Conservation (phyloP, 805 yeast genomes). For the Isabelozyma heimii region DNA sequence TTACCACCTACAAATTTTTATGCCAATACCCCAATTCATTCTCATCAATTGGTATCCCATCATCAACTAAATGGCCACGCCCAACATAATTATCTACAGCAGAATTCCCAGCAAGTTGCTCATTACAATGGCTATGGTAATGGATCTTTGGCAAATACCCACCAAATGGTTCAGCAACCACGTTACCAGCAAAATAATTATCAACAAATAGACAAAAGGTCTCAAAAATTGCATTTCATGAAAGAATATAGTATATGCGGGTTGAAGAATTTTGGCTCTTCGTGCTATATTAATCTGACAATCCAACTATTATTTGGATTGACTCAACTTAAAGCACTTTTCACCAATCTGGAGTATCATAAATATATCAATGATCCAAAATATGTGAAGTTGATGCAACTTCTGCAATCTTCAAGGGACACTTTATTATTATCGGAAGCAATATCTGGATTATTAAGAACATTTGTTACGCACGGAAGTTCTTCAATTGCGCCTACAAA, state of each 20-base stretch:
- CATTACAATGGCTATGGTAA: background rate
- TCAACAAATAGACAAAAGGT: constrained; percentile 17
- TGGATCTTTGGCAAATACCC: background rate
- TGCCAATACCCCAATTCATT: too few relatives aligned
- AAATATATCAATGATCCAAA: constrained; percentile 37
- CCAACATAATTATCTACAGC: too few relatives aligned
- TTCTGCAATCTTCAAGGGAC: constrained; percentile 14
- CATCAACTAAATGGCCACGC: too few relatives aligned
- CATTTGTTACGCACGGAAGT: constrained; percentile 58
- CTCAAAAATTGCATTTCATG: constrained; percentile 17
- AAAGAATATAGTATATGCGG: constrained; percentile 56
- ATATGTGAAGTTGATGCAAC: constrained; percentile 19
- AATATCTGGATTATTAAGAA: constrained; percentile 51
- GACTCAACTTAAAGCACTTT: constrained; percentile 45
- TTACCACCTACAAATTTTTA: too few relatives aligned
- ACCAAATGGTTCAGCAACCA: background rate
- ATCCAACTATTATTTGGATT: constrained; percentile 67
- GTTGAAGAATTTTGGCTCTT: constrained; percentile 63
- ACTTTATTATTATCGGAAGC: constrained; percentile 44
- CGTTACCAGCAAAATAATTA: constrained; percentile 33
- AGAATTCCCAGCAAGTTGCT: background rate
- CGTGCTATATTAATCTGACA: constrained; percentile 76
- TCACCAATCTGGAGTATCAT: constrained; percentile 44
- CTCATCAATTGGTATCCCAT: too few relatives aligned
- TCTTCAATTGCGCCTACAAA: constrained; percentile 63